phyloP scores from a whole-genome alignment of 352 stramenopile genomes.

The Pythium plurisporium region DNA sequence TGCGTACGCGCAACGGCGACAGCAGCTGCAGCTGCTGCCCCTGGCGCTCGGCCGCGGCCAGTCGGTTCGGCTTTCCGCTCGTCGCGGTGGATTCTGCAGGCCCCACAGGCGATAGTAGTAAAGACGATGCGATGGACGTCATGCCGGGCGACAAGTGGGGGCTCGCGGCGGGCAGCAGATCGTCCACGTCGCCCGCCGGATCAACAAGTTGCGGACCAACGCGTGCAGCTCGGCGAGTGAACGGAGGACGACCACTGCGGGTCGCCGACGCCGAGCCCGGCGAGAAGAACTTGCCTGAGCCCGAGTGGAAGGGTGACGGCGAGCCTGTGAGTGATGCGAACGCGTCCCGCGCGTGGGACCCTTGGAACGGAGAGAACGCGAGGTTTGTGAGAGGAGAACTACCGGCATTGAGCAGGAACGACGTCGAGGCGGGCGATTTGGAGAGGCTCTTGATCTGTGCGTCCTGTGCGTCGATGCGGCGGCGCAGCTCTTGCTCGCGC shows the following conservation, averaged over 20 bases:
- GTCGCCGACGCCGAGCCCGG: conserved; percentile 2
- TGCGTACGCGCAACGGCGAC: conserved; percentile 7
- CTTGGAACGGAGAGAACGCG: conserved; percentile 21
- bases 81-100: too few species aligned
- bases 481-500: conserved; percentile 22
- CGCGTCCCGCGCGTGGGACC: conserved; percentile 6
- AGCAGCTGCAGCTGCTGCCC: conserved; percentile 6
- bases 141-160: conserved; percentile 17
- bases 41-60: background rate
- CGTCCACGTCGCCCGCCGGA: conserved; percentile 8
- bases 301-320: conserved; percentile 19
- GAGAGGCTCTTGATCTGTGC: conserved; percentile 21
- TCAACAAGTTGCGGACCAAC: conserved; percentile 27
- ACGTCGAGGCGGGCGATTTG: conserved; percentile 1
- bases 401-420: conserved; percentile 14
- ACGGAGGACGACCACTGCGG: conserved; percentile 12
- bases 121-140: conserved; percentile 20
- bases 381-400: conserved; percentile 24
- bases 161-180: conserved; percentile 4
- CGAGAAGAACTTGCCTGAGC: conserved; percentile 12
- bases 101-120: conserved; percentile 19
- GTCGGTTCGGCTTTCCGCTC: conserved; percentile 22
- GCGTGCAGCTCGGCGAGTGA: conserved; percentile 14
- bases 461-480: conserved; percentile 23
- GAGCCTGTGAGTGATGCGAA: conserved; percentile 16